Base-by-base conservation (phyloP, 2,329 filamentous ascomycete genomes). In the Ophiocordyceps camponoti-saundersi region DNA sequence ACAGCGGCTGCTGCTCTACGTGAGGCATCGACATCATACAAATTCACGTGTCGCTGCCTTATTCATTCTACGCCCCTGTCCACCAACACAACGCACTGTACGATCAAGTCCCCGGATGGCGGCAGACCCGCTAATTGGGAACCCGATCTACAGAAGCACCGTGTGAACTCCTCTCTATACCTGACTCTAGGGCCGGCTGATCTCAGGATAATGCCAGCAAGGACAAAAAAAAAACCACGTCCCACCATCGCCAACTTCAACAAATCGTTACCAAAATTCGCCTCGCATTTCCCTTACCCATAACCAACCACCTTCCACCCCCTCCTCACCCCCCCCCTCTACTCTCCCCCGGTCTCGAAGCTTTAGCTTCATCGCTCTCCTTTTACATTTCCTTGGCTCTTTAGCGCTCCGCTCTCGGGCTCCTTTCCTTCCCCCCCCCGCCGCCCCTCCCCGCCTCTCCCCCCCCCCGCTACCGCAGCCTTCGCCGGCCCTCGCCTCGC, bases 181-280 rank as follows among this genome's bases (percentile, higher is more conserved):
- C 16, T 44, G 18, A 15, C 5, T 36, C 32, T 36, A 13, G 13
- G 13, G 32, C 32, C 32, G 32, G 32, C n/a, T 36, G 32, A 36
- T 36, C 32, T 36, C 13, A 36, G 32, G 32, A 23, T 18, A 30
- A 16, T n/a, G 11, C 13, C 20, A 4, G 32, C 21, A 21, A 20
- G 6, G n/a, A 45, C 30, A 45, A 45, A 45, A 45, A 44, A 45
- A 45, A 45, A 32, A 36, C 30, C 30, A 20, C 29, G 44, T 45
- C 44, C 44, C 44, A 45, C 44, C 44, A 23, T 18, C 44, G 18
- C 39, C 39, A 20, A 21, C 39, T 36, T 36, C 32, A 36, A 36
- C 32, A 36, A 36, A 36, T 36, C 32, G 32, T n/a, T 36, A n/a
- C n/a, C 23, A 26, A 32, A 44, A 26, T 20, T 44, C 43, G 32